phyloP scores from a whole-genome alignment of 1,139 yeast species.

The Lodderomyces parapsilosis region DNA sequence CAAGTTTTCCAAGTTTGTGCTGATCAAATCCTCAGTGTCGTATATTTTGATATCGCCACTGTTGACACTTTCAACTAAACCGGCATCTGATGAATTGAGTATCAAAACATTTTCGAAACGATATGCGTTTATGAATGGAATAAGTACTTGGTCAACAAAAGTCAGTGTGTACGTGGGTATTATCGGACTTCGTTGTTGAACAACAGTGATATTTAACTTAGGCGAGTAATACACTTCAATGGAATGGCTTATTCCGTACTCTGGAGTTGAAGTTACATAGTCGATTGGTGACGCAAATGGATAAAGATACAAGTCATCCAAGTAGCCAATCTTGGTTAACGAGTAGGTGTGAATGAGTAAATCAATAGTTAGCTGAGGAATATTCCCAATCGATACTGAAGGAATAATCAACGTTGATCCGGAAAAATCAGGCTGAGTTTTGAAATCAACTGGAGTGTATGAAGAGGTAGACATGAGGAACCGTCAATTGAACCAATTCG shows the following conservation, averaged over 20 bases:
- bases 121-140: conserved; percentile 44
- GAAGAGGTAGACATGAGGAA: conserved; percentile 4
- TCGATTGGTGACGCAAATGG: conserved; percentile 88
- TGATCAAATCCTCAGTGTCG: conserved; percentile 34
- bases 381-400: conserved; percentile 81
- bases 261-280: conserved; percentile 11
- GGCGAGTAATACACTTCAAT: conserved; percentile 56
- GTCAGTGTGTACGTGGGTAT: conserved; percentile 58
- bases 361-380: conserved; percentile 82
- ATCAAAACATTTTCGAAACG: conserved; percentile 51
- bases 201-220: conserved; percentile 44
- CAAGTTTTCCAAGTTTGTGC: conserved; percentile 31
- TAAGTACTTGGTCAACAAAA: conserved; percentile 54
- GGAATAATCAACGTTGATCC: conserved; percentile 56
- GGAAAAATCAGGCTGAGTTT: not conserved
- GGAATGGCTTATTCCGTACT: conserved; percentile 51
- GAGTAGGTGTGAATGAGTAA: conserved; percentile 63
- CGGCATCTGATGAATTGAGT: conserved; percentile 74
- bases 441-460: conserved; percentile 3
- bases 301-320: conserved; percentile 63
- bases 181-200: conserved; percentile 86
- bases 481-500: not conserved
- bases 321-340: conserved; percentile 49
- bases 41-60: conserved; percentile 30
- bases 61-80: conserved; percentile 31